Evolutionary conservation across 441 rosid genomes (phyloP).

Genomic region (Adansonia rubrostipa): DNA sequence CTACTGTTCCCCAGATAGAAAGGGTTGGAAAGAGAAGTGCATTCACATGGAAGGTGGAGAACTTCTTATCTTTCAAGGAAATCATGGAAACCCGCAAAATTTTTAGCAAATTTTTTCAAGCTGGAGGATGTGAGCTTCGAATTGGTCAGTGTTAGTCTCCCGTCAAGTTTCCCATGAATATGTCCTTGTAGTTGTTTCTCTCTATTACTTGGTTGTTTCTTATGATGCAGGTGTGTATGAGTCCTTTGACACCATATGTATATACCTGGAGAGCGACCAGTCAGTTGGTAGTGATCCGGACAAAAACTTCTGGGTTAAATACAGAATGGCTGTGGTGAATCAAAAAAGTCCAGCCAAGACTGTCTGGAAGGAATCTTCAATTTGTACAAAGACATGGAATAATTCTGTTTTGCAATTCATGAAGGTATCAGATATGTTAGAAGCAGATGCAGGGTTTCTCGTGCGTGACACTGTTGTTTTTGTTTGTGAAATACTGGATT

Average conservation of each 20-base stretch:
- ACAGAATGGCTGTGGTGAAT: slow-evolving; percentile 97
- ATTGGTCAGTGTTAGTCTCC: slow-evolving; percentile 68
- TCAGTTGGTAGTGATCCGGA: slow-evolving; percentile 88
- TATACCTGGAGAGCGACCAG: slow-evolving; percentile 98
- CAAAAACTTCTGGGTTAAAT: slow-evolving; percentile 99
- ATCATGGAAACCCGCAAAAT: slow-evolving; percentile 97
- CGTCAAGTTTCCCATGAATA: slow-evolving; percentile 29
- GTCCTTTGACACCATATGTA: slow-evolving; percentile 97
- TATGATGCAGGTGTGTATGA: slow-evolving; percentile 91
- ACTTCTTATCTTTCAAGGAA: slow-evolving; percentile 91
- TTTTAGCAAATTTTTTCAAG: slow-evolving; percentile 97
- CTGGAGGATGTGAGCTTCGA: slow-evolving; percentile 99
- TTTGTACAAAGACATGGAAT: slow-evolving; percentile 99
- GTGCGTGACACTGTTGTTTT: slow-evolving; percentile 97
- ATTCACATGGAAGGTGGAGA: slow-evolving; percentile 98
- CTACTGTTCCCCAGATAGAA: slow-evolving; percentile 52
- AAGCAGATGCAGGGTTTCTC: slow-evolving; percentile 98
- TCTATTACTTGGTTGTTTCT: slow-evolving; percentile 42
- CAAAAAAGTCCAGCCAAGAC: slow-evolving; percentile 92
- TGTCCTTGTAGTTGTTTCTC: slow-evolving; percentile 30
- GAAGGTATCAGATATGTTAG: slow-evolving; percentile 99
- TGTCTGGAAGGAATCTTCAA: slow-evolving; percentile 99
- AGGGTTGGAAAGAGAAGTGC: slow-evolving; percentile 72
- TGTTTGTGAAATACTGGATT: slow-evolving; percentile 98
- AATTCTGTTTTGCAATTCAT: slow-evolving; percentile 97